These are phyloP conservation scores for Zygosaccharomyces sapae DNA, from an alignment of 1,139 yeast genomes.

Conservation along the genomic window DNA sequence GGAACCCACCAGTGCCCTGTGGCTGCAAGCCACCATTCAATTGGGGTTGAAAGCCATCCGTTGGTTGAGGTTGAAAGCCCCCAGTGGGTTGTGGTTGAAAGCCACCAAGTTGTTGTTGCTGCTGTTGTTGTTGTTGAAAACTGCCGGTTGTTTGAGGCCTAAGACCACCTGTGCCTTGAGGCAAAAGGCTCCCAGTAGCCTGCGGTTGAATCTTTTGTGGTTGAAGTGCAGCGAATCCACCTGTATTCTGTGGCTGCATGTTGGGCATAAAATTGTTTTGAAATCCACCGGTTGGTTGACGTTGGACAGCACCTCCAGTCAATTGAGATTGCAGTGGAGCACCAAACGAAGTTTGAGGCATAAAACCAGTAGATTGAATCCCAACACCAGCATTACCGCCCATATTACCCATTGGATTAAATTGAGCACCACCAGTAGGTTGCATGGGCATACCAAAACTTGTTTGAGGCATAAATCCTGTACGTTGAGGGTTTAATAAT, in stretches of 20 bases:
- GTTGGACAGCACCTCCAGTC: slow-evolving; percentile 36
- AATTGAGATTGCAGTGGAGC: slow-evolving; percentile 27
- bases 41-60: slow-evolving; percentile 34
- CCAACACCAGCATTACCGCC: slow-evolving; percentile 36
- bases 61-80: slow-evolving; percentile 33
- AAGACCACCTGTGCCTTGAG: slow-evolving; percentile 36
- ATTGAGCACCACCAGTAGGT: slow-evolving; percentile 15
- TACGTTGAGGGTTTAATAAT: slow-evolving; percentile 31
- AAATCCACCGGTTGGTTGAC: slow-evolving; percentile 37
- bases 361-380: slow-evolving; percentile 23
- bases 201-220: slow-evolving; percentile 11
- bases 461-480: slow-evolving; percentile 36
- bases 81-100: slow-evolving; percentile 13
- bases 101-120: slow-evolving; percentile 4
- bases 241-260: slow-evolving; percentile 25
- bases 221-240: slow-evolving; percentile 18
- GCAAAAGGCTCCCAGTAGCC: slow-evolving; percentile 24
- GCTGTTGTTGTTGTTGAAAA: slow-evolving; percentile 30
- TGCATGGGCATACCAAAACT: slow-evolving; percentile 28
- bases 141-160: slow-evolving; percentile 15
- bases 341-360: slow-evolving; percentile 28
- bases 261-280: slow-evolving; percentile 28
- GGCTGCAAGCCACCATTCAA: slow-evolving; percentile 36
- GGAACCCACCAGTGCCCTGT: slow-evolving; percentile 36
- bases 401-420: slow-evolving; percentile 7